These are phyloP conservation scores for Cordyceps javanica DNA, from an alignment of 2,329 filamentous ascomycete genomes.

Conservation along the genomic window DNA sequence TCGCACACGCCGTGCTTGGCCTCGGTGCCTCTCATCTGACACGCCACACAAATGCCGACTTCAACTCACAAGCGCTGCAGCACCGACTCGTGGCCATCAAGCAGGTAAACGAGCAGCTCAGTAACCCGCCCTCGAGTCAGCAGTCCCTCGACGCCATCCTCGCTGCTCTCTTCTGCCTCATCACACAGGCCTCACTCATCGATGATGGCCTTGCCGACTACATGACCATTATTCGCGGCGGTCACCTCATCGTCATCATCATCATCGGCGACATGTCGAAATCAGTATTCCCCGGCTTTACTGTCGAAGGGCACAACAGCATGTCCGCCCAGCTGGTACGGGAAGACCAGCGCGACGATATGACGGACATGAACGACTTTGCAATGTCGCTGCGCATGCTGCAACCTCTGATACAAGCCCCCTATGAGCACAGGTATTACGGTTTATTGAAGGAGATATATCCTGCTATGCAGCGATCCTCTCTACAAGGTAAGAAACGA, in stretches of 20 bases:
- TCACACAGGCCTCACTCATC: slow-evolving; percentile 31
- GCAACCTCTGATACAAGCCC: slow-evolving; percentile 15
- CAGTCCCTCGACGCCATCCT: slow-evolving; percentile 31
- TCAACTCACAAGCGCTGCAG: slow-evolving; percentile 24
- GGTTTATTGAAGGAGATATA: slow-evolving; percentile 15
- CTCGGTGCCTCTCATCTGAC: slow-evolving; percentile 32
- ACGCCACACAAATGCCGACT: slow-evolving; percentile 22
- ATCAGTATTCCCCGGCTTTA: slow-evolving; percentile 21
- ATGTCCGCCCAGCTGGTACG: slow-evolving; percentile 17
- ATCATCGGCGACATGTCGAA: slow-evolving; percentile 18
- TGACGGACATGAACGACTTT: slow-evolving; percentile 20
- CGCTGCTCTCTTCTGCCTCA: slow-evolving; percentile 28
- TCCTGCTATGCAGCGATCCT: slow-evolving; percentile 13
- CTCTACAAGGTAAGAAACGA: slow-evolving; percentile 16
- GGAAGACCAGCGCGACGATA: slow-evolving; percentile 20
- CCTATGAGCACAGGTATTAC: slow-evolving; percentile 17
- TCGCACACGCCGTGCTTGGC: slow-evolving; percentile 32
- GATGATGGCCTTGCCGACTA: slow-evolving; percentile 33
- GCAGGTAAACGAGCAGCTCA: slow-evolving; percentile 28
- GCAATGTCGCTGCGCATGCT: slow-evolving; percentile 15
- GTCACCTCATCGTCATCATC: slow-evolving; percentile 18
- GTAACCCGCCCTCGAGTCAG: slow-evolving; percentile 18
- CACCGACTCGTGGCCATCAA: slow-evolving; percentile 31
- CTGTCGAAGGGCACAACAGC: slow-evolving; percentile 21
- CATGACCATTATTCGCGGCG: slow-evolving; percentile 28